Percentiles rank a stretch among this genome's conserved stretches.
These are phyloP conservation scores for Lachnellula occidentalis DNA, from an alignment of 2,329 filamentous ascomycete genomes.

Conservation along the genomic window DNA sequence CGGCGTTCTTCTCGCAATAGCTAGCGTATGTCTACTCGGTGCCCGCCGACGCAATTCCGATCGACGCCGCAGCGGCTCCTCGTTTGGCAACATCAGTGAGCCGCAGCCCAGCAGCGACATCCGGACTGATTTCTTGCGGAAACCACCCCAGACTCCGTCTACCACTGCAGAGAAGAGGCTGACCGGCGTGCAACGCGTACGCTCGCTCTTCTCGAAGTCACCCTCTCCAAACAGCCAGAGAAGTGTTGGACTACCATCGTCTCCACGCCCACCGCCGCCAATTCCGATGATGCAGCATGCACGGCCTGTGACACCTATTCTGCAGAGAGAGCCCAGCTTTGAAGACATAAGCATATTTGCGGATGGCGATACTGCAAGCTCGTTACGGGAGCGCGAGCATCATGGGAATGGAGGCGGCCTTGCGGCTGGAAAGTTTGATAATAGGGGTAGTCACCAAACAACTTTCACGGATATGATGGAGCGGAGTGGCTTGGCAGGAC, in stretches of 20 bases:
- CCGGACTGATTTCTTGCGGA: slow-evolving; percentile 50
- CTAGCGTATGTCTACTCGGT: slow-evolving; percentile 35
- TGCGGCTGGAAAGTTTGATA: neutral
- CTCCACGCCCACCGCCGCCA: neutral
- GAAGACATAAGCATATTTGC: slow-evolving; percentile 50
- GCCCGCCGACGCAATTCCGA: slow-evolving; percentile 17
- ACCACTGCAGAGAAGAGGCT: slow-evolving; percentile 10
- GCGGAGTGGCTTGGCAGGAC: slow-evolving; percentile 36
- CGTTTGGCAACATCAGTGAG: slow-evolving; percentile 43
- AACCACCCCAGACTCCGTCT: slow-evolving; percentile 22
- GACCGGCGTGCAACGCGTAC: slow-evolving; percentile 17
- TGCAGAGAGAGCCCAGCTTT: slow-evolving; percentile 40
- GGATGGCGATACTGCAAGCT: slow-evolving; percentile 39
- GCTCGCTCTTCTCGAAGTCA: slow-evolving; percentile 26
- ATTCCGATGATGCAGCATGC: slow-evolving; percentile 10
- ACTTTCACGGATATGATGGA: slow-evolving; percentile 52
- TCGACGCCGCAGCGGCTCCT: slow-evolving; percentile 33
- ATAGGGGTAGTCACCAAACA: slow-evolving; percentile 28
- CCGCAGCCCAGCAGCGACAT: slow-evolving; percentile 45
- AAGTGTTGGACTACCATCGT: neutral
- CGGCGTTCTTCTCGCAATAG: slow-evolving; percentile 40
- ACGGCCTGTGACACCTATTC: slow-evolving; percentile 31
- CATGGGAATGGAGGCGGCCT: neutral
- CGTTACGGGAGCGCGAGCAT: slow-evolving; percentile 14
- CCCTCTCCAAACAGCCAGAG: neutral